Evolutionary conservation across 140 eudicot species (phyloP).

Genomic region (Bidens hawaiensis): DNA sequence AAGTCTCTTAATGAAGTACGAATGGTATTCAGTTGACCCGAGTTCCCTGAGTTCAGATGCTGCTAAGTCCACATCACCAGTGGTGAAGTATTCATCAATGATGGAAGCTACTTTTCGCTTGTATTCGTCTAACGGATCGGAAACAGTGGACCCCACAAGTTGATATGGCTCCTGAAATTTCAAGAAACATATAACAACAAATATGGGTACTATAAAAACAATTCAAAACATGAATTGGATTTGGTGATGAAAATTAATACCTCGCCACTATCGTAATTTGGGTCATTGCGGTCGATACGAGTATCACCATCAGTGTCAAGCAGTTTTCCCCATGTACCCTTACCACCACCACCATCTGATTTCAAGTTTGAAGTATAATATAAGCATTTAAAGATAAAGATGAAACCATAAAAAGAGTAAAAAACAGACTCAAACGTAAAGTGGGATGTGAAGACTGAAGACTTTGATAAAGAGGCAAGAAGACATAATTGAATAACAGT

Average conservation of each 20-base stretch:
- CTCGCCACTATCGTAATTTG: slow-evolving; percentile 98
- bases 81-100: slow-evolving; percentile 78
- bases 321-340: slow-evolving; percentile 95
- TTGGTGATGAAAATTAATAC: slow-evolving; percentile 20
- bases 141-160: slow-evolving; percentile 67
- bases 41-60: slow-evolving; percentile 82
- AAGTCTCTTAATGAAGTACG: slow-evolving; percentile 87
- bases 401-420: not conserved
- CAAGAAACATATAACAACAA: not conserved
- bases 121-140: slow-evolving; percentile 92
- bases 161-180: slow-evolving; percentile 81
- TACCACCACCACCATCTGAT: slow-evolving; percentile 96
- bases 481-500: not conserved
- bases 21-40: slow-evolving; percentile 81
- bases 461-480: not conserved
- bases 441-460: not conserved
- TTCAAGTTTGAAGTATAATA: not conserved
- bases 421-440: not conserved
- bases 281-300: slow-evolving; percentile 77
- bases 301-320: slow-evolving; percentile 80
- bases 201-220: not conserved
- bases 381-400: not conserved
- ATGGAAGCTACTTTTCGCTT: slow-evolving; percentile 81
- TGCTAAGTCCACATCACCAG: slow-evolving; percentile 71
- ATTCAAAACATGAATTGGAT: not conserved